Percentiles rank a stretch among this genome's conserved stretches.
phyloP scores from a whole-genome alignment of 139 green algal genomes.

The Astrephomene gubernaculifera region DNA sequence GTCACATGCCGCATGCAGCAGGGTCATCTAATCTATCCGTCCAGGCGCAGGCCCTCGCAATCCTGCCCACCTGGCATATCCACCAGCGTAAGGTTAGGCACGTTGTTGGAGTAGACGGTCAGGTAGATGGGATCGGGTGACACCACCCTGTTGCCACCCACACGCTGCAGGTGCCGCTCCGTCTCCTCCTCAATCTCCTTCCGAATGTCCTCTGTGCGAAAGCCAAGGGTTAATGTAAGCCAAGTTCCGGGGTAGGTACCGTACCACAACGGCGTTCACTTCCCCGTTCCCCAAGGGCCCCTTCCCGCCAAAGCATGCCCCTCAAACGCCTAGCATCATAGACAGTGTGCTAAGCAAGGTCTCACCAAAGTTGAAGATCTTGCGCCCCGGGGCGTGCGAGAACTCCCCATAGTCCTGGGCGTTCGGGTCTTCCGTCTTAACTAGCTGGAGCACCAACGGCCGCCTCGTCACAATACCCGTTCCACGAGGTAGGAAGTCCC shows the following conservation, averaged over 20 bases:
- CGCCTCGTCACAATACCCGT: conserved; percentile 95
- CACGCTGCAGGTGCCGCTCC: conserved; percentile 77
- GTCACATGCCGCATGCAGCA: too few relatives aligned
- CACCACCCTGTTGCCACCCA: conserved; percentile 75
- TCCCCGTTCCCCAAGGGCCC: too few relatives aligned
- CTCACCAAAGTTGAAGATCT: conserved; percentile 89
- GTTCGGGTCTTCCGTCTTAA: conserved; percentile 81
- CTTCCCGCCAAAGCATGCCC: too few relatives aligned
- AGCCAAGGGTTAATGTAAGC: not conserved
- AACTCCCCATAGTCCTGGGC: conserved; percentile 93
- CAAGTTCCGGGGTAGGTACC: too few relatives aligned
- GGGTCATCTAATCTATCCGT: too few relatives aligned
- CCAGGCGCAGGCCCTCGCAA: too few relatives aligned
- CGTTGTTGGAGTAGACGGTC: conserved; percentile 88
- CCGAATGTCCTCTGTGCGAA: conserved; percentile 79
- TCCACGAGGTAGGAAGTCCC: conserved; percentile 93
- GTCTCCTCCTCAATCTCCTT: conserved; percentile 96
- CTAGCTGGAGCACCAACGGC: conserved; percentile 92
- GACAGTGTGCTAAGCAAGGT: too few relatives aligned
- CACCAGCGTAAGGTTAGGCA: conserved; percentile 95
- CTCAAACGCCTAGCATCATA: too few relatives aligned
- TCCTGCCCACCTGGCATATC: conserved; percentile 91
- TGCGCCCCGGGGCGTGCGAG: conserved; percentile 81
- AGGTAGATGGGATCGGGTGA: conserved; percentile 96
- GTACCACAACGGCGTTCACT: too few relatives aligned